Evolutionary conservation across 108 stramenopile genomes (phyloP), one percentile per base, ranked within the genome.

Genomic region (Conticribra weissflogii): DNA sequence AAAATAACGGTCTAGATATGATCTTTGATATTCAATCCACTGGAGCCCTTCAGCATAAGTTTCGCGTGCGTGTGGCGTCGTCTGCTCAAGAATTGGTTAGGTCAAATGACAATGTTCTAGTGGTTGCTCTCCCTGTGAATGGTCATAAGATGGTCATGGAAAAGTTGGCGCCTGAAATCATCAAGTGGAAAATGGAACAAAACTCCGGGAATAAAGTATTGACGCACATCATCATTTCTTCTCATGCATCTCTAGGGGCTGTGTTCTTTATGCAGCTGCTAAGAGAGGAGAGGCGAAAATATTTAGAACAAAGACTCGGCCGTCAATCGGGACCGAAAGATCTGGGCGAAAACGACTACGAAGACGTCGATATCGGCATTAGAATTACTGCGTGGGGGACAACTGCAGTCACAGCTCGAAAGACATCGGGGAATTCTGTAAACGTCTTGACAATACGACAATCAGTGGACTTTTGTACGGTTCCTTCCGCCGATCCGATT

Each of bases 321-420:
- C 28, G 5, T 18, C 41, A 23, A 52, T 23, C 15, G 12, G 48
- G 23, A 53, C 8, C 29, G 55, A 8, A 52, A 14, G 48, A 50
- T 50, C 46, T n/a, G n/a, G n/a, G n/a, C n/a, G n/a, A n/a, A n/a
- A n/a, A n/a, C n/a, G n/a, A n/a, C n/a, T n/a, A n/a, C 5, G 36
- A 41, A 12, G 36, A 41, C 36, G 36, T 41, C 36, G 36, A 41
- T 41, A 41, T 41, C 5, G 36, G 58, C 29, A 47, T 83, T 19
- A 65, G 82, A 7, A 86, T 88, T 32, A 84, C 83, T 3, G 70
- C 82, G 1, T 88, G 87, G 87, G 87, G 87, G 16, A 88, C 87
- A 2, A 88, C 87, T 28, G 78, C 75, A 18, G 65, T 83, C n/a
- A 88, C 87, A 19, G 87, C 87, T 15, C 78, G 87, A 3, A 71